Base-by-base conservation (phyloP, 495 filamentous ascomycete genomes). In the Glonium stellatum region DNA sequence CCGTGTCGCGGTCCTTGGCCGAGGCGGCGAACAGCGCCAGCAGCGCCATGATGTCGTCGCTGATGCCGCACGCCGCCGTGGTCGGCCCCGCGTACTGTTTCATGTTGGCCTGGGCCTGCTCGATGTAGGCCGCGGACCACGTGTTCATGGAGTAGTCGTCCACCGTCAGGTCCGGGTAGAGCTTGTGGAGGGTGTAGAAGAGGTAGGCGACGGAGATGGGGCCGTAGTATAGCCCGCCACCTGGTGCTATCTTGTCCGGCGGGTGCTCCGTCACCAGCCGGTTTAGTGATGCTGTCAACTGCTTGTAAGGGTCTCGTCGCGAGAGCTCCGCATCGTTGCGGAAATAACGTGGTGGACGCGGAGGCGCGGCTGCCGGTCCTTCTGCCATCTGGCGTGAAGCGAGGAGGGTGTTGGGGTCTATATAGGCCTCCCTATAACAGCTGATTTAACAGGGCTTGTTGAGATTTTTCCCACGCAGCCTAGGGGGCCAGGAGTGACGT, bases 171-270 rank as follows among this genome's bases (percentile, higher is more conserved):
- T 78, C 71, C 0, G 82, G 78, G 37, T 79, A 76, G 19, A 70
- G 60, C 8, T 67, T 61, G 19, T 80, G 79, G 2, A 84, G 74
- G 1, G 71, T 68, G 23, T 80, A 76, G 72, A 87, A 81, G 0
- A 85, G 73, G 66, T 82, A 81, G 10, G 81, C 82, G 19, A 86
- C 71, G 23, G 78, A 80, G 0, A 82, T 81, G 10, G 82, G 82
- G 0, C 84, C 84, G 47, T 75, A 73, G 71, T 79, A 85, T 25
- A 87, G 68, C 0, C 83, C 84, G 10, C 73, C 73, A 8, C 70
- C 66, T 9, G 72, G 72, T 9, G 62, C 57, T n/a, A 75, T 58
- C 8, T 54, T 39, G 54, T 70, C 66, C 23, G 74, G 74, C 0
- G 73, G 73, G 54, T 72, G 63, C 3, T 71, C 61, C 18, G 57